Percentiles rank a stretch among this genome's conserved stretches.
Conservation (phyloP, 139 green algal species). For the Chlorella sp. region DNA sequence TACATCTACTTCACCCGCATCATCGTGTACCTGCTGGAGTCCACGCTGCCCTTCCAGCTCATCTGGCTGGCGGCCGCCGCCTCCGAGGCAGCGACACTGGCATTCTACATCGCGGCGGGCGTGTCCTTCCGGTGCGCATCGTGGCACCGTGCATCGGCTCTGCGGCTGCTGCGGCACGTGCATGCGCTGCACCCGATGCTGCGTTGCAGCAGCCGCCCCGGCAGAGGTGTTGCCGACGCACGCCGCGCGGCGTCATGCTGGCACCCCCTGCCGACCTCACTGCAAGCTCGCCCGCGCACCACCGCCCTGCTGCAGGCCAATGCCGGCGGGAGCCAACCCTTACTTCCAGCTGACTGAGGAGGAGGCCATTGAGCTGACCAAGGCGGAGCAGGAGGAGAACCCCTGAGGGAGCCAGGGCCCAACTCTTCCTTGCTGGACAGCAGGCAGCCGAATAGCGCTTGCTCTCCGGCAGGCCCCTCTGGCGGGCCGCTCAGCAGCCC, state of each 20-base stretch:
- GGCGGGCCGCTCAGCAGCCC: no score
- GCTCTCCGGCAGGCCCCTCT: no score
- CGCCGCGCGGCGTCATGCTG: no score
- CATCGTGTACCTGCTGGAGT: conserved; percentile 94
- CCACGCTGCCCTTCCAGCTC: conserved; percentile 79
- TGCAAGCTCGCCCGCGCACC: no score
- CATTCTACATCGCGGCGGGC: conserved; percentile 91
- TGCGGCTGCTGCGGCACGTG: not conserved
- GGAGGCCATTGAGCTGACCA: conserved; percentile 68
- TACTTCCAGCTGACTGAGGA: conserved; percentile 82
- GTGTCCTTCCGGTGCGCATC: conserved; percentile 70
- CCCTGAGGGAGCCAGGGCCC: not conserved
- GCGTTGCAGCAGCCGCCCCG: no score
- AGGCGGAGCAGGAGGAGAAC: conserved; percentile 27
- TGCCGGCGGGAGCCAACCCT: conserved; percentile 70
- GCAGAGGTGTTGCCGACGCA: no score
- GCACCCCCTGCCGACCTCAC: no score
- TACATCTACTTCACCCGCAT: conserved; percentile 99
- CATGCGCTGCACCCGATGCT: no score
- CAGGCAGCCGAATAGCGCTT: no score
- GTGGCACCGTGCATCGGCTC: not conserved
- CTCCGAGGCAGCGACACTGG: conserved; percentile 86
- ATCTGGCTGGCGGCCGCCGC: conserved; percentile 78
- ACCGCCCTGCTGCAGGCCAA: conserved; percentile 38
- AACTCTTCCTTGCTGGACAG: no score